Base-by-base conservation (phyloP, 192 early-diverging fungal genomes). In the Coemansia biformis region DNA sequence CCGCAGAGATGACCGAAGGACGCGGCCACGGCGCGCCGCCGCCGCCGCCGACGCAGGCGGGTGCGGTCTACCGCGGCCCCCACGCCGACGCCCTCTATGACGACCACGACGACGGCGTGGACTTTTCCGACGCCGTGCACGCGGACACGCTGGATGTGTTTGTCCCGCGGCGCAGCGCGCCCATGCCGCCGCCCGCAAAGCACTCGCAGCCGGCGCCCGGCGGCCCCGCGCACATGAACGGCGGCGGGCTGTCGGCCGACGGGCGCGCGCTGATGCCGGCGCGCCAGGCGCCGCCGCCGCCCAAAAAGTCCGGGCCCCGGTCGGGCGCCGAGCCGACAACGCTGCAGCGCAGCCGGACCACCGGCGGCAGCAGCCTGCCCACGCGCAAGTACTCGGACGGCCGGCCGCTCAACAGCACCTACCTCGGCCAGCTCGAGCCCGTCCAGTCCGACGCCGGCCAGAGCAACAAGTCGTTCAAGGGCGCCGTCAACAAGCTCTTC, bases 341-440 rank as follows among this genome's bases (percentile, higher is more conserved):
- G 21, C 41, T 75, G 57, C 63, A 67, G 44, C 71, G 71, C 55
- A 75, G 71, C 65, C 67, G 67, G 65, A 75, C 71, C 7, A 67
- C 64, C 6, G 59, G 63, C 18, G 59, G 51, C 48, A 51, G 59
- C 8, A 57, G 16, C 24, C 35, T 61, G 57, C 59, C 59, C 3
- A 57, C 71, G 18, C 71, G 71, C 52, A 75, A 75, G 60, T 51
- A 63, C 46, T 62, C 71, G 23, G 71, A 75, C 19, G 71, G 55
- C 21, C 57, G 63, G 43, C 64, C 64, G 24, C 59, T 75, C 14
- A 66, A 75, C 43, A 75, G 71, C 64, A 66, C 71, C 19, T 75
- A 75, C 28, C 53, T 75, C 33, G 71, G 71, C 12, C 63, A 67
- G 59, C 64, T 75, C 15, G 71, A 75, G 64, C 71, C 71, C 16